A percentile compares a stretch with the other conserved stretches of the same genome.
Conservation (phyloP, 176 grass and related monocot species). For the Eremochloa ophiuroides region DNA sequence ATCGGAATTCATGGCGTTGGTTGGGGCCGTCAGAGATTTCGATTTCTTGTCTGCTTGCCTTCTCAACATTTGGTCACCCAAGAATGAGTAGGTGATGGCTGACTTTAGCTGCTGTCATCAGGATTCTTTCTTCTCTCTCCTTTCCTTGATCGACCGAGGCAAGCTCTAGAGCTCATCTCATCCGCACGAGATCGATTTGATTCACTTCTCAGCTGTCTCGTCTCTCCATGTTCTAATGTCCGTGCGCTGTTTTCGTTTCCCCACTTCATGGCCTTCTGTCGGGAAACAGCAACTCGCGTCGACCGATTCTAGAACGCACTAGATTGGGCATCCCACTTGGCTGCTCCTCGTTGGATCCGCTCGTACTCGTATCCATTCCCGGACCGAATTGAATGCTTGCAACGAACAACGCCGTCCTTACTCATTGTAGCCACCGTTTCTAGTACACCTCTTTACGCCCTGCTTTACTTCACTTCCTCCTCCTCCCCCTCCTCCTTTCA, state of each 20-base stretch:
- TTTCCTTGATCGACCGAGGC: background rate
- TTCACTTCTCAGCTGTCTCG: background rate
- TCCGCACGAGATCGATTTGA: background rate
- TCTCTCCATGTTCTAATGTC: background rate
- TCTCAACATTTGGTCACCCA: background rate
- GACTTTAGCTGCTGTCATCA: background rate
- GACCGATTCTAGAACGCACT: background rate
- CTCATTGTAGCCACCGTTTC: slow-evolving; percentile 26
- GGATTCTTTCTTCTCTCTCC: background rate
- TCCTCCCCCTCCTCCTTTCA: background rate
- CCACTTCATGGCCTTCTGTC: no score
- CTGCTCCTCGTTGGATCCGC: slow-evolving; percentile 12
- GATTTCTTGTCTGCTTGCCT: no score
- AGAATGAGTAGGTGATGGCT: background rate
- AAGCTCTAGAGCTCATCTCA: background rate
- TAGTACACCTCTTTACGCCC: slow-evolving; percentile 1
- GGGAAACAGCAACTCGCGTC: background rate
- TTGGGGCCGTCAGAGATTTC: background rate
- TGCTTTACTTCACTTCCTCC: background rate
- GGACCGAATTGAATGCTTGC: slow-evolving; percentile 16
- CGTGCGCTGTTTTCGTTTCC: background rate
- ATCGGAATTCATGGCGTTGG: background rate
- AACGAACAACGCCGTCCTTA: slow-evolving; percentile 18
- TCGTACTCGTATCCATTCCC: background rate
- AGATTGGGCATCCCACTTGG: background rate